These are phyloP conservation scores for Trichoderma simmonsii DNA, from an alignment of 2,329 filamentous ascomycete genomes.

Conservation along the genomic window DNA sequence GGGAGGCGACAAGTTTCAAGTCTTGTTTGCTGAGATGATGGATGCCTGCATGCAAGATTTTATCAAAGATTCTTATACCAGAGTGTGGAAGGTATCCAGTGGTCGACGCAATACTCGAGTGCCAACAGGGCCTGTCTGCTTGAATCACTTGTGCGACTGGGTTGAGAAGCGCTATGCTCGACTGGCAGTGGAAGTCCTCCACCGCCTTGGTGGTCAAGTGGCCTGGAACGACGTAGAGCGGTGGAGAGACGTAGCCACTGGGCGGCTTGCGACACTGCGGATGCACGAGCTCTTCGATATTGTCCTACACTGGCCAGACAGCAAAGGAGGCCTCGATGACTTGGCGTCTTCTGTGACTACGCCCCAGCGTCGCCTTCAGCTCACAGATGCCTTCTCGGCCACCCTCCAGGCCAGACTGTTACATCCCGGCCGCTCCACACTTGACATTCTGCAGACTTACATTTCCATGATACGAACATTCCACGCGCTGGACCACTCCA, in stretches of 20 bases:
- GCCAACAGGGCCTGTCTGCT: conserved; percentile 47
- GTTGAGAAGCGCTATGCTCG: conserved; percentile 64
- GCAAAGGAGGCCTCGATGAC: conserved; percentile 69
- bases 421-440: conserved; percentile 72
- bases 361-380: conserved; percentile 62
- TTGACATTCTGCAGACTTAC: conserved; percentile 73
- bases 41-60: conserved; percentile 62
- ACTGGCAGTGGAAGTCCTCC: conserved; percentile 60
- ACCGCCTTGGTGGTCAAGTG: conserved; percentile 43
- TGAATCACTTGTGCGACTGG: conserved; percentile 62
- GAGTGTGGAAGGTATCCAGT: conserved; percentile 51
- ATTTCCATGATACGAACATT: conserved; percentile 77
- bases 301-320: conserved; percentile 70
- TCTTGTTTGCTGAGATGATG: conserved; percentile 69
- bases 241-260: conserved; percentile 69
- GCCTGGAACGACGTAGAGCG: conserved; percentile 58
- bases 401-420: conserved; percentile 65
- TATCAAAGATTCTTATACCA: conserved; percentile 59
- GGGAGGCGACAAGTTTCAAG: conserved; percentile 65
- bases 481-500: conserved; percentile 70
- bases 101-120: conserved; percentile 21
- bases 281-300: conserved; percentile 76
- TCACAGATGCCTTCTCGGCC: conserved; percentile 67
- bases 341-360: conserved; percentile 68
- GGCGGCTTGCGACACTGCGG: conserved; percentile 64